phyloP scores from a whole-genome alignment of 169 alveolate genomes.

The Eimeria sp. region DNA sequence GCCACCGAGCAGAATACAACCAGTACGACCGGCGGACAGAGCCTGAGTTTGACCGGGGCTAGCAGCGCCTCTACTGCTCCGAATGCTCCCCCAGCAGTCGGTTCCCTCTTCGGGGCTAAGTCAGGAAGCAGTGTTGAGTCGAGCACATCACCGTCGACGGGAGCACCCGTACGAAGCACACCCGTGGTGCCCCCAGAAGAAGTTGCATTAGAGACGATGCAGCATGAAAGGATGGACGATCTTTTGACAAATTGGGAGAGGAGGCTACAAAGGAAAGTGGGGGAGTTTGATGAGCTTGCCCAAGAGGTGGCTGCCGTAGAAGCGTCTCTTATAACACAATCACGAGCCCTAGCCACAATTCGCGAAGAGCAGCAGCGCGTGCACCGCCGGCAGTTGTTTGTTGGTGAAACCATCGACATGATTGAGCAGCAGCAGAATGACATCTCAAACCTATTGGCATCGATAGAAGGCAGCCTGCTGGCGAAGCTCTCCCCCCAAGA shows the following conservation, averaged over 20 bases:
- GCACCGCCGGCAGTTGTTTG: conserved; percentile 76
- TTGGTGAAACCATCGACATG: conserved; percentile 74
- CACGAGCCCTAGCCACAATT: conserved; percentile 59
- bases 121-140: conserved; percentile 28
- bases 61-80: background rate
- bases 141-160: conserved; percentile 4
- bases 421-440: conserved; percentile 81
- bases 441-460: conserved; percentile 51
- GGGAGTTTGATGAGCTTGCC: conserved; percentile 77
- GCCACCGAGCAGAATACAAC: conserved; percentile 31
- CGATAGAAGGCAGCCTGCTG: conserved; percentile 73
- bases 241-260: conserved; percentile 77
- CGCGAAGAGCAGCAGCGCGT: conserved; percentile 78
- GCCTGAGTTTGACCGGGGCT: conserved; percentile 44
- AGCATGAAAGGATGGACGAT: conserved; percentile 82
- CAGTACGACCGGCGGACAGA: conserved; percentile 16
- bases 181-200: conserved; percentile 74
- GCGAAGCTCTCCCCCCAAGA: conserved; percentile 55
- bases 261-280: conserved; percentile 80
- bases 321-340: conserved; percentile 70
- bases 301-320: conserved; percentile 81
- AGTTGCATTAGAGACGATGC: conserved; percentile 81
- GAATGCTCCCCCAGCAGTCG: background rate
- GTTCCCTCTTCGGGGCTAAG: conserved; percentile 40
- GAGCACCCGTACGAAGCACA: background rate